Percentiles rank a stretch among this genome's conserved stretches.
Conservation (phyloP, 2,329 filamentous ascomycete species). For the Fusarium sp. region DNA sequence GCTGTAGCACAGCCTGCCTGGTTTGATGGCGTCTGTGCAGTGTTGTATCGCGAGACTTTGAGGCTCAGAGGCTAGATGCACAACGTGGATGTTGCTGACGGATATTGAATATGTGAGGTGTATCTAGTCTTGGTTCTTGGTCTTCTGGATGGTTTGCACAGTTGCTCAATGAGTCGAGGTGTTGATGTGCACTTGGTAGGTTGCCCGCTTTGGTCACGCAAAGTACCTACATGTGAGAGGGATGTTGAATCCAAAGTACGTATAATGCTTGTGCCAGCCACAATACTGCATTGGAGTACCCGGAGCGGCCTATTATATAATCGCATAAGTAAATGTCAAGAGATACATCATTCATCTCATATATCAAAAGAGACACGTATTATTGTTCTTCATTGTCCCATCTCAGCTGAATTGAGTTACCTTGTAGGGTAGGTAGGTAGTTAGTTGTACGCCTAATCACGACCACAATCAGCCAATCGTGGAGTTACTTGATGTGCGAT, state of each 20-base stretch:
- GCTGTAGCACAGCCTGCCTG: conserved; percentile 1
- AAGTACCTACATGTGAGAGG: background rate
- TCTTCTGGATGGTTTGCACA: background rate
- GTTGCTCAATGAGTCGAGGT: background rate
- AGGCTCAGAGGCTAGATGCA: background rate
- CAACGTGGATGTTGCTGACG: background rate
- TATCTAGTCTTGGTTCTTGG: background rate
- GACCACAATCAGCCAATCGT: background rate
- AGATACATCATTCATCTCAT: background rate
- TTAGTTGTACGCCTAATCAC: background rate
- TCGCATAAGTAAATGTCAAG: background rate
- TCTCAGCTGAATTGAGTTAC: background rate
- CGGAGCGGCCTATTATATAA: background rate
- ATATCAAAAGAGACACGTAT: background rate
- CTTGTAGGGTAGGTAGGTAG: background rate
- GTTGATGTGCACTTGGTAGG: background rate
- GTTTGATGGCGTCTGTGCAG: background rate
- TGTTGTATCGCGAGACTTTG: background rate
- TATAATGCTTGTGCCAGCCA: background rate
- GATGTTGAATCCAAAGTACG: background rate
- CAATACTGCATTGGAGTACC: background rate
- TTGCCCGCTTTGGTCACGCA: background rate
- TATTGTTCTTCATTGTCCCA: background rate
- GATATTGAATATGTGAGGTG: background rate
- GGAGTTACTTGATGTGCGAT: background rate